Evolutionary conservation across 2,329 filamentous ascomycete genomes (phyloP).

Genomic region (Microdochium trichocladiopsis): DNA sequence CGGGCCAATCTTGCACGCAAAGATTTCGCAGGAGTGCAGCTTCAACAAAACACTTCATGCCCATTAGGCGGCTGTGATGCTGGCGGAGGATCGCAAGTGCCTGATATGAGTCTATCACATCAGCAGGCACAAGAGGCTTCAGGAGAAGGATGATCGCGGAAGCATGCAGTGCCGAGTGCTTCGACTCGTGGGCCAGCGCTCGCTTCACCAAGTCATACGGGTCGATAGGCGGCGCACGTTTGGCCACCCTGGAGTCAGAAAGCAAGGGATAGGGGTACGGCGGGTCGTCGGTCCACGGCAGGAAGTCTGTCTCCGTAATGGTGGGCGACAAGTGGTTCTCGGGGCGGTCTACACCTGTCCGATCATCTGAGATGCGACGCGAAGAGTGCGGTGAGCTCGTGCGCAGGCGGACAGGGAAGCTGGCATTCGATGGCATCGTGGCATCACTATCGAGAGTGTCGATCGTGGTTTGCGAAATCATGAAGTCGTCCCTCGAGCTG

Average conservation of each 20-base stretch:
- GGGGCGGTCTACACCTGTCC: constrained; percentile 11
- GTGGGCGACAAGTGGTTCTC: constrained; percentile 30
- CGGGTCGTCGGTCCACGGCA: constrained; percentile 51
- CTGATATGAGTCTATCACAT: constrained; percentile 47
- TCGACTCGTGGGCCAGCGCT: constrained; percentile 48
- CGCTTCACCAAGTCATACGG: constrained; percentile 47
- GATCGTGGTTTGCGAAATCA: constrained; percentile 20
- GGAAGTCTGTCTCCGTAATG: constrained; percentile 50
- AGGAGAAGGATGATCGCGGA: constrained; percentile 55
- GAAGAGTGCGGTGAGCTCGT: background rate
- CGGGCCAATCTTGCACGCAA: constrained; percentile 50
- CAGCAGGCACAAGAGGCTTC: constrained; percentile 46
- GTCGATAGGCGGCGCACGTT: constrained; percentile 35
- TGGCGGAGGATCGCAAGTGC: constrained; percentile 50
- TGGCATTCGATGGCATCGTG: constrained; percentile 4
- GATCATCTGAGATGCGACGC: constrained; percentile 4
- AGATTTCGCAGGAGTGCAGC: constrained; percentile 55
- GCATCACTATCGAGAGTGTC: constrained; percentile 18
- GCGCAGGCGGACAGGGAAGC: constrained; percentile 4
- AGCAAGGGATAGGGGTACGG: constrained; percentile 41
- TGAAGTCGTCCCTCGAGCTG: constrained; percentile 16
- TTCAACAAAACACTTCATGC: constrained; percentile 52
- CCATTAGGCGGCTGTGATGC: constrained; percentile 52
- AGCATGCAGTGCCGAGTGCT: constrained; percentile 49
- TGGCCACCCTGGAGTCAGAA: constrained; percentile 6